Conservation (phyloP, 208 protist genomes). For the Leishmania martiniquensis region DNA sequence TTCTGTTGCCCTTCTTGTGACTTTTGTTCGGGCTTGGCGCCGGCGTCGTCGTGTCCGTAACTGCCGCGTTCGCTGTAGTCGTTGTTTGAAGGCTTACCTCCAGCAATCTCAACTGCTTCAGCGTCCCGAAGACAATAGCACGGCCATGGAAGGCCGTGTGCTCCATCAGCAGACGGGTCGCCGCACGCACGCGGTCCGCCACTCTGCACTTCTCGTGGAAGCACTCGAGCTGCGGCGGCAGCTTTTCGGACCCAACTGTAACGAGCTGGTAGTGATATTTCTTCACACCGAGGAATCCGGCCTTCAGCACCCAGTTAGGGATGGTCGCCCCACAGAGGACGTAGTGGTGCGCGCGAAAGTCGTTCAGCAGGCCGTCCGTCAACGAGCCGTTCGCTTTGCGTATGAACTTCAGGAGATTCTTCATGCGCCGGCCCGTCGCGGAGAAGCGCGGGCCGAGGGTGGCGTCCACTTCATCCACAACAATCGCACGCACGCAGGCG, state of each 20-base stretch:
- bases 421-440: constrained; percentile 85
- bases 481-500: constrained; percentile 71
- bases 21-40: neutral
- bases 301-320: constrained; percentile 92
- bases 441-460: constrained; percentile 90
- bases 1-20: constrained; percentile 22
- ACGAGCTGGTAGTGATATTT: constrained; percentile 94
- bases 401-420: constrained; percentile 82
- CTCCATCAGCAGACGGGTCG: constrained; percentile 36
- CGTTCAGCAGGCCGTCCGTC: constrained; percentile 60
- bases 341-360: constrained; percentile 90
- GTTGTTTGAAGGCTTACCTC: constrained; percentile 22
- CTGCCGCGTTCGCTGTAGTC: neutral
- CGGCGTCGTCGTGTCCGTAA: constrained; percentile 2
- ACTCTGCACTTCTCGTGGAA: constrained; percentile 51
- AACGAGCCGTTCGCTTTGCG: constrained; percentile 81
- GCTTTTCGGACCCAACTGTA: constrained; percentile 69
- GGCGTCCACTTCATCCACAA: constrained; percentile 90
- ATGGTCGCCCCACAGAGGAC: constrained; percentile 91
- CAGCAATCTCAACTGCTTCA: constrained; percentile 40
- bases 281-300: constrained; percentile 90
- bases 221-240: constrained; percentile 73
- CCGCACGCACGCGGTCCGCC: constrained; percentile 42
- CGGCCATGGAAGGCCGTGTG: constrained; percentile 43
- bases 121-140: constrained; percentile 75